These are phyloP conservation scores for Sugiyamaella smithiae DNA, from an alignment of 805 yeast genomes.

Conservation along the genomic window DNA sequence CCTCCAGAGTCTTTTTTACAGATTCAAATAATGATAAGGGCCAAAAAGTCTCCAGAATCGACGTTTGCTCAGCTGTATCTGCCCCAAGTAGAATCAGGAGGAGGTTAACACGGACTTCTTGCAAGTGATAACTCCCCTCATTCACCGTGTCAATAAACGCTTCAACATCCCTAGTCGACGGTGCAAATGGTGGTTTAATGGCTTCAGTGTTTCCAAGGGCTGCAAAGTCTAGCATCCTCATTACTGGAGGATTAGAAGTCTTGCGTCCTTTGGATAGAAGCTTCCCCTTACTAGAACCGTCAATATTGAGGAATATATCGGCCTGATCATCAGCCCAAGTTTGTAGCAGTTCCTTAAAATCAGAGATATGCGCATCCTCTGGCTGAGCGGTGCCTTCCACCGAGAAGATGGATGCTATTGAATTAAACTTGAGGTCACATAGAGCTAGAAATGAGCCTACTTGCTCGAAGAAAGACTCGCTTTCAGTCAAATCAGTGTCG, in stretches of 20 bases:
- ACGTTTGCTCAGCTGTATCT: conserved; percentile 26
- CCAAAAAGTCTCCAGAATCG: conserved; percentile 42
- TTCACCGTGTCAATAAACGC: conserved; percentile 33
- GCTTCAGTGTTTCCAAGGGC: conserved; percentile 26
- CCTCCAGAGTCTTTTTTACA: conserved; percentile 34
- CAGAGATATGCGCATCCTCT: conserved; percentile 25
- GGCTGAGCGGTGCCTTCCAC: conserved; percentile 13
- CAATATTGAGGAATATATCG: conserved; percentile 24
- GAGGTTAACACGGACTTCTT: conserved; percentile 38
- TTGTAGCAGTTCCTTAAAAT: conserved; percentile 36
- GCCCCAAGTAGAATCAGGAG: conserved; percentile 23
- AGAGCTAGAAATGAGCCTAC: conserved; percentile 20
- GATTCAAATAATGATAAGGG: conserved; percentile 35
- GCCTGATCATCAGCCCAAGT: conserved; percentile 38
- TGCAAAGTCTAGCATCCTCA: conserved; percentile 32
- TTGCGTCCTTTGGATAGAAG: neutral
- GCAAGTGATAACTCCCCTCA: conserved; percentile 34
- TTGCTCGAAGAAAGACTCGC: conserved; percentile 27
- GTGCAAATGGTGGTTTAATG: conserved; percentile 13
- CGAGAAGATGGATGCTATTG: conserved; percentile 22
- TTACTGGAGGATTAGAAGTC: conserved; percentile 24
- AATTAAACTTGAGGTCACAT: conserved; percentile 16
- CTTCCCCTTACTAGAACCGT: conserved; percentile 5
- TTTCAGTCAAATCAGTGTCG: conserved; percentile 22
- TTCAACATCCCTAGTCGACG: conserved; percentile 21